Evolutionary conservation across 805 yeast genomes (phyloP), one percentile per base, ranked within the genome.

Genomic region (Schizosaccharomyces cryophilus): DNA sequence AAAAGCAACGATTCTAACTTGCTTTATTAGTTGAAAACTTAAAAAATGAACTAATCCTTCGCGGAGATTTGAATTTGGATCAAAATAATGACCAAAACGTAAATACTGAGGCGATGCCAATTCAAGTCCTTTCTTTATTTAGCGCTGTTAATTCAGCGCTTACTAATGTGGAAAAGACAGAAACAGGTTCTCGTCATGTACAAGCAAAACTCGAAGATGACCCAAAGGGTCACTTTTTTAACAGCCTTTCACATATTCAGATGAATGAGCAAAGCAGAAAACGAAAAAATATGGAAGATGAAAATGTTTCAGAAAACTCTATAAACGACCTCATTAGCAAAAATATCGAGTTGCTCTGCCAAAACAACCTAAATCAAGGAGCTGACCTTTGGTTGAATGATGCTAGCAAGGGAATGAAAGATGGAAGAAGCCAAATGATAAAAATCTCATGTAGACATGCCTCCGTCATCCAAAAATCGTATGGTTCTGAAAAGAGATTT

Each of bases 381-480:
- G 13, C 17, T 35, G 40, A 35, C 40, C 11, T 35, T 35, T 6
- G 40, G 40, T 35, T 35, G 1, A 35, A 35, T 35, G 40, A 35
- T 11, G 40, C 17, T 9, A 35, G 17, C 40, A 35, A 35, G 13
- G 17, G 3, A 9, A 4, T 35, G 1, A 35, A 35, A 13, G 13
- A 35, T 35, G 38, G 38, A 35, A 13, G 38, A 35, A 35, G 38
- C 26, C 30, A 30, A 21, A 17, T 42, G 54, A 19, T 42, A 11
- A 59, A 15, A 21, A 26, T 59, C 19, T 17, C 61, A n/a, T 59
- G 54, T 24, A 19, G 26, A 29, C 54, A 59, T 45, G 54, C 61
- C 55, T 59, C 54, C 42, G 61, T 59, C 26, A 47, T 47, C 9
- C 61, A 42, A 30, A 59, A 59, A 31, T 59, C 61, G 9, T 59